Evolutionary conservation across 768 basidiomycete genomes (phyloP), one percentile per base, ranked within the genome.

Genomic region (Lentinus tigrinus): DNA sequence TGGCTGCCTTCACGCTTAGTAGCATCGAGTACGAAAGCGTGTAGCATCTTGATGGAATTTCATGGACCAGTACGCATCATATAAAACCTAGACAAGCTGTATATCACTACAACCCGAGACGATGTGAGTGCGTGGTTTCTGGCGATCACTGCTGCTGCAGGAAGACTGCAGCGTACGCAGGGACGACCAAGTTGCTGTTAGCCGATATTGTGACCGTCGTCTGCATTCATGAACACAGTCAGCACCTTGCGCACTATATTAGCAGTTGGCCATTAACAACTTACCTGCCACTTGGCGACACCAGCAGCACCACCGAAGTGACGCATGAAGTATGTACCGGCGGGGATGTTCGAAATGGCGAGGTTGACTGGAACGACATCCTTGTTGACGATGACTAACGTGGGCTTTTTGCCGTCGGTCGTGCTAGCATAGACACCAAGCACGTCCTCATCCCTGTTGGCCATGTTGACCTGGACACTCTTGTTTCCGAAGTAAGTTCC

Each of bases 261-360:
- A 6, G 7, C 31, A 31, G 11, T 3, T 31, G 1, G 7, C 31
- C 31, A 31, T 11, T 21, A 8, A 36, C 8, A 19, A 50, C 53
- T 47, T 47, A 80, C 80, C 78, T 83, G 81, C 76, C 76, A 84
- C 70, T 82, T 82, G 16, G 81, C 81, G 16, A 79, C 61, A 6
- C 82, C 82, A 7, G 81, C 77, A 24, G 65, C 72, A 48, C 81
- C 82, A 61, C 82, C 82, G 62, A 83, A 84, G 68, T 84, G 82
- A n/a, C 81, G 76, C 24, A 82, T 44, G 63, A 82, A 78, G 68
- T 84, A 84, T 11, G 63, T 67, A 6, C 81, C 82, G n/a, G 70
- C 65, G 1, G 81, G 79, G 42, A 84, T 69, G 56, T 76, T 75
- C 26, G 75, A 67, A 19, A 83, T 64, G 55, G 74, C 70, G 49